Evolutionary conservation across 1,284 basidiomycete genomes (phyloP).

Genomic region (Lentinula novae-zelandiae): DNA sequence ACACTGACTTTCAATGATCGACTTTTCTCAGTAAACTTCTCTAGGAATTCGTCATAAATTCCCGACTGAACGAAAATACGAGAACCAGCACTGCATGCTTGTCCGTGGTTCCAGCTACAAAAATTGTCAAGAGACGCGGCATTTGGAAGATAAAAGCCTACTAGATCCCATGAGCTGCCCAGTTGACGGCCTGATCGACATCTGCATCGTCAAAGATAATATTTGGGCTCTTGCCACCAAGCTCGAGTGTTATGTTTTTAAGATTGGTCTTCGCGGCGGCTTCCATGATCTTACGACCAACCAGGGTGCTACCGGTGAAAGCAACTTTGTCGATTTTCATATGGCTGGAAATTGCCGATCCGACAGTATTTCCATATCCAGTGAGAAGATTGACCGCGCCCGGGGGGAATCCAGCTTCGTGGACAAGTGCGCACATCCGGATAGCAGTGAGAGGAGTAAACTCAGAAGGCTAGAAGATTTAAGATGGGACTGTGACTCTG

Average conservation of each 20-base stretch:
- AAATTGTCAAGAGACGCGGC: background rate
- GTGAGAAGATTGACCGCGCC: slow-evolving; percentile 76
- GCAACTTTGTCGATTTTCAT: slow-evolving; percentile 45
- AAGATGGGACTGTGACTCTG: background rate
- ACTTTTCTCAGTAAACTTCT: slow-evolving; percentile 43
- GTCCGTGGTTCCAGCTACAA: slow-evolving; percentile 33
- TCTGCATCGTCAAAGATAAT: slow-evolving; percentile 60
- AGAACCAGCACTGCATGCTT: slow-evolving; percentile 67
- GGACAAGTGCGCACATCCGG: slow-evolving; percentile 39
- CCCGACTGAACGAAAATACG: slow-evolving; percentile 66
- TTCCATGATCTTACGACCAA: slow-evolving; percentile 76
- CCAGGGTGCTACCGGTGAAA: slow-evolving; percentile 50
- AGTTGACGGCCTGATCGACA: slow-evolving; percentile 65
- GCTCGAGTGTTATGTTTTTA: slow-evolving; percentile 86
- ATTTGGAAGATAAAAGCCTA: slow-evolving; percentile 24
- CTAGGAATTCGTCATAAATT: slow-evolving; percentile 60
- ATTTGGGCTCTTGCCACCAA: slow-evolving; percentile 49
- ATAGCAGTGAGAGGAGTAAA: slow-evolving; percentile 80
- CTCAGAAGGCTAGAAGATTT: slow-evolving; percentile 62
- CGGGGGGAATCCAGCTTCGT: slow-evolving; percentile 57
- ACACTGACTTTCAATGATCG: slow-evolving; percentile 40
- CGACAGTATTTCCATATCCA: slow-evolving; percentile 65
- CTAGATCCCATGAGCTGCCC: slow-evolving; percentile 73
- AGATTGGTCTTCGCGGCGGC: slow-evolving; percentile 82
- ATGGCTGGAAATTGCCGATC: slow-evolving; percentile 54